These are phyloP conservation scores for Barnettozyma wickerhamii DNA, from an alignment of 805 yeast genomes.

Conservation along the genomic window DNA sequence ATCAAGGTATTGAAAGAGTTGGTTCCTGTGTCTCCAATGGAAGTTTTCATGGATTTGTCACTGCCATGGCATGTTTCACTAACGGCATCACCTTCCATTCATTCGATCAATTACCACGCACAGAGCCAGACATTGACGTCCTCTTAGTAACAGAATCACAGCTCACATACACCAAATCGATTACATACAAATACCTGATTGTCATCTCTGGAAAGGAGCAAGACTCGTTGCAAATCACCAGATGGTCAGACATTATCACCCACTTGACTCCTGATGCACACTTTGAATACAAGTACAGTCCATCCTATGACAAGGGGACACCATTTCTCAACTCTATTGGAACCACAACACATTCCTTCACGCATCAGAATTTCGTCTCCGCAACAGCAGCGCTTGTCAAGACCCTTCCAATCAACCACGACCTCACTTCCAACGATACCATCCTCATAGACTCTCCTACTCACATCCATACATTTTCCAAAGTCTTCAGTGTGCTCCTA, in stretches of 20 bases:
- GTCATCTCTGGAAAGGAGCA: slow-evolving; percentile 25
- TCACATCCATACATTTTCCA: slow-evolving; percentile 41
- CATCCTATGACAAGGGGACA: slow-evolving; percentile 25
- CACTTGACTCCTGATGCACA: slow-evolving; percentile 8
- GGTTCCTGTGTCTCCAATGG: slow-evolving; percentile 27
- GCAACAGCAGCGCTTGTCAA: slow-evolving; percentile 46
- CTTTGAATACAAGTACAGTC: slow-evolving; percentile 26
- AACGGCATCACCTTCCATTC: slow-evolving; percentile 37
- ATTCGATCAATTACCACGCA: slow-evolving; percentile 31
- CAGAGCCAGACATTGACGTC: slow-evolving; percentile 26
- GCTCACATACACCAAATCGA: slow-evolving; percentile 20
- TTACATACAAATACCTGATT: slow-evolving; percentile 30
- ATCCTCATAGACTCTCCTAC: slow-evolving; percentile 27
- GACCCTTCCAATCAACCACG: slow-evolving; percentile 33
- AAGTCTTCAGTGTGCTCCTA: slow-evolving; percentile 29
- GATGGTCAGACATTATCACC: slow-evolving; percentile 25
- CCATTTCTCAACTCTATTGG: slow-evolving; percentile 33
- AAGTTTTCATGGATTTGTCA: slow-evolving; percentile 33
- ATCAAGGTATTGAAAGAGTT: slow-evolving; percentile 20
- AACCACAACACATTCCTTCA: slow-evolving; percentile 32
- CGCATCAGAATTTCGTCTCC: slow-evolving; percentile 50
- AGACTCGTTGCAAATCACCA: slow-evolving; percentile 12
- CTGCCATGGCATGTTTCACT: slow-evolving; percentile 41
- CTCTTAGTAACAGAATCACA: slow-evolving; percentile 27
- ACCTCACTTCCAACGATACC: slow-evolving; percentile 28